Conservation (phyloP, 768 basidiomycete genomes). For the Lactifluus volemus region DNA sequence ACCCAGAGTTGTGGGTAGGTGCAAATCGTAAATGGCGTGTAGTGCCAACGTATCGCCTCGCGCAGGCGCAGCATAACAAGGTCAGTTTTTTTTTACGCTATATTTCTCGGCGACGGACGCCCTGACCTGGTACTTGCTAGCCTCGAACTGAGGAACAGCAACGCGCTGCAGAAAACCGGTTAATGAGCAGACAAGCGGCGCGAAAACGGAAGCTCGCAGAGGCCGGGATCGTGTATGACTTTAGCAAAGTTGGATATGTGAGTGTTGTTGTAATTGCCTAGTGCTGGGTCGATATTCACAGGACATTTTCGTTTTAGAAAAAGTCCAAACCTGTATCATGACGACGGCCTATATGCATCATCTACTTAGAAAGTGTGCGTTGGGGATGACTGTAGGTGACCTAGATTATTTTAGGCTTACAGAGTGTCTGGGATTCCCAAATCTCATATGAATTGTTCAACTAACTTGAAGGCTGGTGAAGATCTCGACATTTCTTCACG, state of each 20-base stretch:
- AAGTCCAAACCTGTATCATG: conserved; percentile 24
- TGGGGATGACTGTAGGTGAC: not conserved
- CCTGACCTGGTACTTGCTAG: conserved; percentile 30
- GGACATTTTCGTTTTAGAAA: conserved; percentile 27
- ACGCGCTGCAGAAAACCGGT: conserved; percentile 50
- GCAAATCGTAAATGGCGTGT: conserved; percentile 85
- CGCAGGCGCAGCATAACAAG: conserved; percentile 73
- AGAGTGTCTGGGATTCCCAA: not conserved
- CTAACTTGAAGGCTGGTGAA: not conserved
- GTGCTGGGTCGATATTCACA: not conserved
- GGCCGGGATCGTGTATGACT: conserved; percentile 81
- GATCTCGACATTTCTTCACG: not conserved
- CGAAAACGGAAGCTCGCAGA: conserved; percentile 73
- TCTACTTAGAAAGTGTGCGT: not conserved
- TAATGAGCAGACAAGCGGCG: conserved; percentile 68
- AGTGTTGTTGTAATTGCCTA: conserved; percentile 27
- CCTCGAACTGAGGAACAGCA: conserved; percentile 67
- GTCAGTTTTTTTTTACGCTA: conserved; percentile 30
- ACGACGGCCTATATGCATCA: not conserved
- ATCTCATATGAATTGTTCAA: not conserved
- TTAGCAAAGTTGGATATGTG: conserved; percentile 76
- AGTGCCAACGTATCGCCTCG: conserved; percentile 66
- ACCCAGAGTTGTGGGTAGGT: conserved; percentile 94
- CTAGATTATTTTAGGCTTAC: not conserved
- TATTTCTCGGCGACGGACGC: not conserved